phyloP scores from a whole-genome alignment of 78 protist genomes.

The Dictyostelium intermedium region DNA sequence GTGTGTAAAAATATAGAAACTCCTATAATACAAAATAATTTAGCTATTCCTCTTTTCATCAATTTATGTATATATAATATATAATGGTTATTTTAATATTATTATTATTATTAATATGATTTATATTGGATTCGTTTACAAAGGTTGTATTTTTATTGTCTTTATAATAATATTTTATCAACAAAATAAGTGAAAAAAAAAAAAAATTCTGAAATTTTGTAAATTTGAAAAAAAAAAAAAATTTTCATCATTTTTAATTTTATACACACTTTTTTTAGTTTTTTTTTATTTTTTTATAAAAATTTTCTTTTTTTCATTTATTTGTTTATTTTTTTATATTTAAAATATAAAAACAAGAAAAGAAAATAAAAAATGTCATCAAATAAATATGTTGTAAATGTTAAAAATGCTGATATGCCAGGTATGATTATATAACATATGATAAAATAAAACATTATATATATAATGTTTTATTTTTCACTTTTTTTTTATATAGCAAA shows the following conservation, averaged over 20 bases:
- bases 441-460: not conserved
- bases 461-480: not conserved
- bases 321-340: not conserved
- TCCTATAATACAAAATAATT: conserved; percentile 16
- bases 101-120: not conserved
- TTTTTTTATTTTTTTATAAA: too few relatives aligned
- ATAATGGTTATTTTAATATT: not conserved
- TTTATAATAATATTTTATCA: not conserved
- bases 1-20: conserved; percentile 33
- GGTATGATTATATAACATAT: conserved; percentile 22
- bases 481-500: too few relatives aligned
- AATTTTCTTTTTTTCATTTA: not conserved
- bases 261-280: not conserved
- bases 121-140: not conserved
- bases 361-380: not conserved
- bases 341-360: not conserved
- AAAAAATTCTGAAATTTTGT: not conserved
- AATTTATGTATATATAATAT: not conserved
- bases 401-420: conserved; percentile 77
- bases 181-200: not conserved
- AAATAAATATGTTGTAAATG: not conserved
- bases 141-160: not conserved
- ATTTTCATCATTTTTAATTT: not conserved
- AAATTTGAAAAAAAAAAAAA: not conserved
- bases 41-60: conserved; percentile 7